Evolutionary conservation across 1,284 basidiomycete species (phyloP).

Genomic region (Tilletiaria anomala): DNA sequence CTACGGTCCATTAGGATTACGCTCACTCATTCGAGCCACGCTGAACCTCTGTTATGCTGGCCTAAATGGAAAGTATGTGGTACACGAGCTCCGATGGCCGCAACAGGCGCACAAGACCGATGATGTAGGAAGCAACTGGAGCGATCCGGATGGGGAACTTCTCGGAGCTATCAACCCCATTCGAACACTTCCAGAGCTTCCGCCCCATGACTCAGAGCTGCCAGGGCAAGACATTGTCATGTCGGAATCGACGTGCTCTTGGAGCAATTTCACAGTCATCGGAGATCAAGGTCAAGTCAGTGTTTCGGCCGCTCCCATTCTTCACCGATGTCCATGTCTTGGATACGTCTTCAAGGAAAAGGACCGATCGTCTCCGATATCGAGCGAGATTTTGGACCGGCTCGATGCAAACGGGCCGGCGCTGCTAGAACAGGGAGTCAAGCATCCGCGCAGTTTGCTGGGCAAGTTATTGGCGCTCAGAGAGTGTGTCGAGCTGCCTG

Average conservation of each 20-base stretch:
- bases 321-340: slow-evolving; percentile 30
- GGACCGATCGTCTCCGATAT: slow-evolving; percentile 7
- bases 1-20: slow-evolving; percentile 28
- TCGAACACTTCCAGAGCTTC: slow-evolving; percentile 18
- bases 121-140: neutral
- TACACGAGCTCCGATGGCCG: slow-evolving; percentile 35
- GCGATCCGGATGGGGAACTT: neutral
- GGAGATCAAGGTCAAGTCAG: slow-evolving; percentile 12
- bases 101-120: slow-evolving; percentile 8
- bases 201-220: slow-evolving; percentile 25
- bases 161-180: slow-evolving; percentile 3
- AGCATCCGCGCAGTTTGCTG: slow-evolving; percentile 26
- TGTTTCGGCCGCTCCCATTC: slow-evolving; percentile 32
- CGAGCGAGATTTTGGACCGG: slow-evolving; percentile 10
- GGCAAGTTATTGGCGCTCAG: slow-evolving; percentile 14
- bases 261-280: slow-evolving; percentile 21
- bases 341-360: slow-evolving; percentile 32
- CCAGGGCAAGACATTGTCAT: slow-evolving; percentile 22
- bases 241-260: slow-evolving; percentile 16
- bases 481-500: slow-evolving; percentile 19
- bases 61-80: slow-evolving; percentile 25
- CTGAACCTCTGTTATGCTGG: slow-evolving; percentile 30
- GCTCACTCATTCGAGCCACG: slow-evolving; percentile 28
- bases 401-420: slow-evolving; percentile 22
- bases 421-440: slow-evolving; percentile 20